Evolutionary conservation across 345 rosid genomes (phyloP), one percentile per base, ranked within the genome.

Genomic region (Gossypioides kirkii): DNA sequence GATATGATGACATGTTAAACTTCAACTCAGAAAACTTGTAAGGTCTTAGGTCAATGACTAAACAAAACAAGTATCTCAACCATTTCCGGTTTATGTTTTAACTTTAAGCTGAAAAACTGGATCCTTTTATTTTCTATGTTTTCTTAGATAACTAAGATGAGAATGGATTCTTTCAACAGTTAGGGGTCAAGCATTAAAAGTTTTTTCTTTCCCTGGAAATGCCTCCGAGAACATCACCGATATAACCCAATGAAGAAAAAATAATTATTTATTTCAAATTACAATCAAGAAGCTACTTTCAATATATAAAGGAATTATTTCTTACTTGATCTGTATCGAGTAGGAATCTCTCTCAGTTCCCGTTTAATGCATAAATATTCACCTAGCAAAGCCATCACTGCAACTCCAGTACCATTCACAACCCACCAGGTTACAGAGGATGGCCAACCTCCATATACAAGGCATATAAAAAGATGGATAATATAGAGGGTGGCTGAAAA

Each of bases 401-500:
- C 96, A 32, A 91, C 80, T 22, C 98, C 97, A 50, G 90, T 87
- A 45, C 86, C 91, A 84, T 85, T 91, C 13, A 92, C 92, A 74
- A 87, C 86, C 99, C 99, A 96, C 99, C 99, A 96, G 12, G 97
- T 87, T 50, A 88, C 64, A 43, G 98, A 90, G 11, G 93, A 84
- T 74, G 99, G 99, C 97, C 97, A 96, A 75, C 98, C 99, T 77
- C 99, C 99, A 80, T 96, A 93, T 62, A 85, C 41, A 74, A 86
- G 82, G 85, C 98, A 96, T 59, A 88, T 78, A 75, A 88, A 77
- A 64, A 96, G 93, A 85, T 96, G 98, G 32, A 88, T 81, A 79
- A 90, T 84, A 66, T 87, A 91, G 73, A 96, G 69, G 14, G 98
- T 93, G 50, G 94, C 97, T 17, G 97, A 84, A 84, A 91, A 96